A percentile compares a stretch with the other conserved stretches of the same genome.
Evolutionary conservation across 495 filamentous ascomycete species (phyloP).

Genomic region (Penicillium paradoxum): DNA sequence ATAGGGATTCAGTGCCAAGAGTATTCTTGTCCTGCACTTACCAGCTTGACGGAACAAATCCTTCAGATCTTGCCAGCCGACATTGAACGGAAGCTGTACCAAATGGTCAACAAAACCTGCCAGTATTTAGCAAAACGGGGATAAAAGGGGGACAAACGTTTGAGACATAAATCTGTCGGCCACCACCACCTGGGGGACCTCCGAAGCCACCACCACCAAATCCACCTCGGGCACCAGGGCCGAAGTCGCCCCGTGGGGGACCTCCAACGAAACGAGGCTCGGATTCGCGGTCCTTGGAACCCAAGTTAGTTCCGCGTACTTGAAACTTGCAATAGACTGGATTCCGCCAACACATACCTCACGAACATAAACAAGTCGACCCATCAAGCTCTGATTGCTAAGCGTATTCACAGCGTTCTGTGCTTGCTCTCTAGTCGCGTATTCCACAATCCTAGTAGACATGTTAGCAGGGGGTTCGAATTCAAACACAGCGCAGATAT

Average conservation of each 20-base stretch:
- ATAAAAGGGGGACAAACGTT: slow-evolving; percentile 73
- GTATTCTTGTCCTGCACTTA: slow-evolving; percentile 45
- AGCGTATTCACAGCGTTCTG: slow-evolving; percentile 96
- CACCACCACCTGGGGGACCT: slow-evolving; percentile 52
- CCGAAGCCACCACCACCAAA: slow-evolving; percentile 45
- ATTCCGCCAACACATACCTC: slow-evolving; percentile 57
- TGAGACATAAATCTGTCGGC: slow-evolving; percentile 90
- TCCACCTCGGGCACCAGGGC: slow-evolving; percentile 40
- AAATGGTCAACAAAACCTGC: slow-evolving; percentile 21
- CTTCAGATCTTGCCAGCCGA: slow-evolving; percentile 99
- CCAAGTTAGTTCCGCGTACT: not conserved
- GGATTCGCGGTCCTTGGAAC: slow-evolving; percentile 80
- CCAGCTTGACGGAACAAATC: slow-evolving; percentile 98
- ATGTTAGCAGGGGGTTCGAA: slow-evolving; percentile 21
- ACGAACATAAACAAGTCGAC: slow-evolving; percentile 94
- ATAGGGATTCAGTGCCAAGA: slow-evolving; percentile 11
- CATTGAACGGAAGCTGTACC: slow-evolving; percentile 88
- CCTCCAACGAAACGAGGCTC: slow-evolving; percentile 88
- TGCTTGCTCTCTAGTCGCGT: slow-evolving; percentile 98
- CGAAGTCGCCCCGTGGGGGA: slow-evolving; percentile 65
- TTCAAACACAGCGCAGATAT: not conserved
- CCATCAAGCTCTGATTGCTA: slow-evolving; percentile 98
- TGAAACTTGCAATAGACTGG: not conserved
- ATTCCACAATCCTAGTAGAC: slow-evolving; percentile 91
- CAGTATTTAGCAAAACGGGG: slow-evolving; percentile 16